These are phyloP conservation scores for Penicillium turbatum DNA, from an alignment of 495 filamentous ascomycete species.

Conservation along the genomic window DNA sequence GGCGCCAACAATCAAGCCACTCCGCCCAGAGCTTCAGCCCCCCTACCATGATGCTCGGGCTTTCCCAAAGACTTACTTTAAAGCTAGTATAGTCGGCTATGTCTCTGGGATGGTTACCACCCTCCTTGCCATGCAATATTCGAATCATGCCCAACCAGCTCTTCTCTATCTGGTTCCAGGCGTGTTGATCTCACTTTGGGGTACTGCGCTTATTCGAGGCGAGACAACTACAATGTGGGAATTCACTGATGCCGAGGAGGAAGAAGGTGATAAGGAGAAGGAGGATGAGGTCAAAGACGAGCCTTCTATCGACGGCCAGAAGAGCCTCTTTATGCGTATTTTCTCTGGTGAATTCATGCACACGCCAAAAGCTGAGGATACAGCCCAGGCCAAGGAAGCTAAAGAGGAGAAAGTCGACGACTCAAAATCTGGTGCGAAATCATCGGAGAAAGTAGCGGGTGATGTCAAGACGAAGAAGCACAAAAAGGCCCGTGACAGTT, in stretches of 20 bases:
- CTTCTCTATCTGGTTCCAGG: slow-evolving; percentile 90
- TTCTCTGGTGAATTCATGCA: slow-evolving; percentile 18
- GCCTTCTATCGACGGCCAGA: slow-evolving; percentile 2
- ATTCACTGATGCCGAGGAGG: slow-evolving; percentile 64
- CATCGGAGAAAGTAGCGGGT: slow-evolving; percentile 7
- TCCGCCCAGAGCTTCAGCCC: slow-evolving; percentile 32
- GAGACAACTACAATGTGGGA: slow-evolving; percentile 72
- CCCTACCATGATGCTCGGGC: slow-evolving; percentile 38
- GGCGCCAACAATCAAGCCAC: slow-evolving; percentile 42
- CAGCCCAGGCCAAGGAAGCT: slow-evolving; percentile 1
- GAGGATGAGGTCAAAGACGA: slow-evolving; percentile 21
- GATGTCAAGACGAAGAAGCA: slow-evolving; percentile 12
- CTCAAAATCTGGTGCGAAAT: not conserved
- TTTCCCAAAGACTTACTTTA: slow-evolving; percentile 89
- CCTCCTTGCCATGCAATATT: slow-evolving; percentile 70
- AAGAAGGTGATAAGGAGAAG: slow-evolving; percentile 27
- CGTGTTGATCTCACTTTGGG: slow-evolving; percentile 71
- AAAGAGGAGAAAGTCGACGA: slow-evolving; percentile 6
- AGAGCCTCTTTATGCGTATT: slow-evolving; percentile 31
- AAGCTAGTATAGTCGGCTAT: slow-evolving; percentile 74
- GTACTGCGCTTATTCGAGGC: slow-evolving; percentile 66
- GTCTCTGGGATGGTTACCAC: slow-evolving; percentile 73
- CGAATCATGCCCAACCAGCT: slow-evolving; percentile 81
- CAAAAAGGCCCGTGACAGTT: slow-evolving; percentile 10
- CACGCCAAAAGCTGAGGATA: not conserved